Base-by-base conservation (phyloP, 1,284 basidiomycete genomes). In the Ceratobasidium papillatum region DNA sequence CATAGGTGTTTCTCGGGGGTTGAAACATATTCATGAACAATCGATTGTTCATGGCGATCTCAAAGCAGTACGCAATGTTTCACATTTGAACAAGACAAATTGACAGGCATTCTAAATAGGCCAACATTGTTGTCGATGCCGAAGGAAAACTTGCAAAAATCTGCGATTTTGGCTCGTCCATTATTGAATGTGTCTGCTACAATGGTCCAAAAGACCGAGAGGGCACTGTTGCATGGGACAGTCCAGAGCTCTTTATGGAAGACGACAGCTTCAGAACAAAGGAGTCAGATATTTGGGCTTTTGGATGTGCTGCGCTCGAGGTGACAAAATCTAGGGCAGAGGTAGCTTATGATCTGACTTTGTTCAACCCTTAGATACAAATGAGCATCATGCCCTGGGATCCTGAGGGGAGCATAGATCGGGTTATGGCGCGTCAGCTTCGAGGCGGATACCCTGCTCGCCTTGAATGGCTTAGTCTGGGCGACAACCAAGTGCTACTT, bases 11-110 rank as follows among this genome's bases (percentile, higher is more conserved):
- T 34, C 51, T 25, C 51, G 38, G n/a, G 65, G 65, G 5, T 3
- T 68, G n/a, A 56, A 38, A 9, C 65, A 68, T 43, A 68, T 68
- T 25, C 65, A 68, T 17, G 22, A 54, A 14, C 32, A 68, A n/a
- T 68, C 65, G 32, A 22, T 68, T 27, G 32, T 54, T 54, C 65
- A 68, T n/a, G 65, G 65, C 8, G 65, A 68, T 17, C 65, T 68
- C 12, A 68, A 68, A 27, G 65, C 47, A 11, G 65, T 68, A 68
- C 22, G 65, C 22, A n/a, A 41, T 22, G 3, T n/a, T n/a, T n/a
- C n/a, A n/a, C 19, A 52, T n/a, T 32, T 17, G 22, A 54, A n/a
- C 7, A 1, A 56, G 19, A 1, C n/a, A 27, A 27, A 17, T 36
- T 22, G 0, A 27, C n/a, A 27, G 22, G 11, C 5, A 17, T 5